Evolutionary conservation across 2,329 filamentous ascomycete genomes (phyloP).

Genomic region (Pyrenophora graminea): DNA sequence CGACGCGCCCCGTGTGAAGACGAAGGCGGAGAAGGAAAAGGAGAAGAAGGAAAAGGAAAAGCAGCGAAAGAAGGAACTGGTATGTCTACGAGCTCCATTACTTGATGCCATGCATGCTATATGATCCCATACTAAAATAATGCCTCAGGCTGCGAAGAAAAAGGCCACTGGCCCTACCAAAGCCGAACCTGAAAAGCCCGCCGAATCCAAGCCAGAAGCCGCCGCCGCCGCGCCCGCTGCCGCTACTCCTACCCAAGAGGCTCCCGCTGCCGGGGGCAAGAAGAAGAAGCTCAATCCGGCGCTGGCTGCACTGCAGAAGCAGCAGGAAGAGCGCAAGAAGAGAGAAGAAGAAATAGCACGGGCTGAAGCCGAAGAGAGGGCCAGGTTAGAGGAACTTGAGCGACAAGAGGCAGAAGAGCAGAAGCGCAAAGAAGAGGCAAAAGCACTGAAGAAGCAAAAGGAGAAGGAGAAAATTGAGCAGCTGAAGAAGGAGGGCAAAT

Average conservation of each 20-base stretch:
- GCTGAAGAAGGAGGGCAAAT: constrained; percentile 85
- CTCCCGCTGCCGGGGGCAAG: constrained; percentile 63
- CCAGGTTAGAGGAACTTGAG: constrained; percentile 68
- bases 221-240: constrained; percentile 37
- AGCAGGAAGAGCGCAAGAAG: constrained; percentile 76
- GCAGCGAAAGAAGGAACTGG: constrained; percentile 97
- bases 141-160: constrained; percentile 56
- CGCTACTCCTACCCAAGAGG: constrained; percentile 31
- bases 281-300: constrained; percentile 86
- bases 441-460: constrained; percentile 78
- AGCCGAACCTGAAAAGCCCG: constrained; percentile 49
- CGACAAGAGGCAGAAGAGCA: constrained; percentile 67
- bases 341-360: constrained; percentile 67
- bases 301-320: constrained; percentile 74
- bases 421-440: constrained; percentile 72
- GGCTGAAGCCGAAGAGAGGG: constrained; percentile 65
- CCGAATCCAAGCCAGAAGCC: constrained; percentile 43
- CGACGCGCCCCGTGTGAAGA: constrained; percentile 67
- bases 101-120: neutral
- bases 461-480: constrained; percentile 87
- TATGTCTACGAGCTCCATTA: constrained; percentile 47
- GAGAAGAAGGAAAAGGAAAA: constrained; percentile 98
- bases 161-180: constrained; percentile 59
- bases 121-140: constrained; percentile 7
- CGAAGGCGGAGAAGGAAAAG: constrained; percentile 98